phyloP scores from a whole-genome alignment of 805 yeast species.

The Candida jianshihensis region DNA sequence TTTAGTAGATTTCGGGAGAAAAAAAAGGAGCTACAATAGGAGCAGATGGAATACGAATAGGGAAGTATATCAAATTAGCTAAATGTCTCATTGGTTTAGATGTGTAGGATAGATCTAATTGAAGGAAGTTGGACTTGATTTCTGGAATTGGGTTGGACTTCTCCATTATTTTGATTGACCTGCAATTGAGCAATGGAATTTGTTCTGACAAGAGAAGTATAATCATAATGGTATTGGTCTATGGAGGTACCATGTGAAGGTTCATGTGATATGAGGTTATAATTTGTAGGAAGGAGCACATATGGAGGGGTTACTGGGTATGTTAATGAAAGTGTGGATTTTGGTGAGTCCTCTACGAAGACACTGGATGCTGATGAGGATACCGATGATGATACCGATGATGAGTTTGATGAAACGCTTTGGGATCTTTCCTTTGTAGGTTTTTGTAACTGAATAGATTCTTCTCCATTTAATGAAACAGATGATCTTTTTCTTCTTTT shows the following conservation, averaged over 20 bases:
- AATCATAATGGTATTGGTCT: not conserved
- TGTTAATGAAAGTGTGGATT: not conserved
- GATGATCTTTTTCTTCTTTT: conserved; percentile 14
- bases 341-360: not conserved
- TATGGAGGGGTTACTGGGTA: not conserved
- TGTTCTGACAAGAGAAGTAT: not conserved
- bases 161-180: no score
- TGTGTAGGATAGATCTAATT: no score
- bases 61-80: no score
- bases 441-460: not conserved
- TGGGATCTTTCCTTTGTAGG: not conserved
- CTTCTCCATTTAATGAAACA: not conserved
- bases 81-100: no score
- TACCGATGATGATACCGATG: not conserved
- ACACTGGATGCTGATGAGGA: not conserved
- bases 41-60: no score
- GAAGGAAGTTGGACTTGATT: no score
- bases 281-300: not conserved
- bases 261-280: not conserved
- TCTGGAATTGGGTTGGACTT: no score
- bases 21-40: no score
- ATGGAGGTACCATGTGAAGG: not conserved
- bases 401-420: not conserved
- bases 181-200: no score
- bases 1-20: no score